phyloP scores from a whole-genome alignment of 2,329 filamentous ascomycete genomes.

The Sporothrix sp. region DNA sequence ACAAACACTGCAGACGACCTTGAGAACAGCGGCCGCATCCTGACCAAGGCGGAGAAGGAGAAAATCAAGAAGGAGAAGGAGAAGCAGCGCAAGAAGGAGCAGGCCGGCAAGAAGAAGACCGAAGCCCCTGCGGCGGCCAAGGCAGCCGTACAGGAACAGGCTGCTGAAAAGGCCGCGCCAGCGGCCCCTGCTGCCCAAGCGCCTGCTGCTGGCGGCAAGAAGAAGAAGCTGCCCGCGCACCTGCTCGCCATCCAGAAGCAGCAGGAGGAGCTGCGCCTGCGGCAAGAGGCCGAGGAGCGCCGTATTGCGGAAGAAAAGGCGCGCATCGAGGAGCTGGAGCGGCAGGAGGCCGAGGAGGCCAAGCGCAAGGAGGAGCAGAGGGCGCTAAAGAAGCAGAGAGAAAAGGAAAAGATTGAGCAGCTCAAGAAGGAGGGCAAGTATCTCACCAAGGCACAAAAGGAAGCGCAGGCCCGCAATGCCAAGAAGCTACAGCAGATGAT shows the following conservation, averaged over 20 bases:
- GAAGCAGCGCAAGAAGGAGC: slow-evolving; percentile 97
- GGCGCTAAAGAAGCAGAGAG: slow-evolving; percentile 71
- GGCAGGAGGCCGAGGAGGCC: slow-evolving; percentile 54
- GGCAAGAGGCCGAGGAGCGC: slow-evolving; percentile 53
- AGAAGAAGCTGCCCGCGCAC: slow-evolving; percentile 82
- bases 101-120: slow-evolving; percentile 83
- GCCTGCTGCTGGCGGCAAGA: slow-evolving; percentile 44
- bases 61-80: slow-evolving; percentile 96
- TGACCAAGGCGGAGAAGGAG: slow-evolving; percentile 98
- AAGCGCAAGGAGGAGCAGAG: slow-evolving; percentile 63
- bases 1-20: slow-evolving; percentile 43
- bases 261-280: slow-evolving; percentile 63
- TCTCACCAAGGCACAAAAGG: slow-evolving; percentile 75
- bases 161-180: not conserved
- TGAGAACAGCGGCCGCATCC: slow-evolving; percentile 54
- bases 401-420: slow-evolving; percentile 78
- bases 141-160: not conserved
- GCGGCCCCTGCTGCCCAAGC: not conserved
- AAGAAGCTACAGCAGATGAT: slow-evolving; percentile 78
- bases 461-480: slow-evolving; percentile 70
- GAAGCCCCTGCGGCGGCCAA: slow-evolving; percentile 34
- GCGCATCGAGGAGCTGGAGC: slow-evolving; percentile 56
- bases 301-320: slow-evolving; percentile 54
- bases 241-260: slow-evolving; percentile 68
- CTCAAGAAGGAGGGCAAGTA: slow-evolving; percentile 83